These are phyloP conservation scores for Pisolithus albus DNA, from an alignment of 768 basidiomycete genomes.

Conservation along the genomic window DNA sequence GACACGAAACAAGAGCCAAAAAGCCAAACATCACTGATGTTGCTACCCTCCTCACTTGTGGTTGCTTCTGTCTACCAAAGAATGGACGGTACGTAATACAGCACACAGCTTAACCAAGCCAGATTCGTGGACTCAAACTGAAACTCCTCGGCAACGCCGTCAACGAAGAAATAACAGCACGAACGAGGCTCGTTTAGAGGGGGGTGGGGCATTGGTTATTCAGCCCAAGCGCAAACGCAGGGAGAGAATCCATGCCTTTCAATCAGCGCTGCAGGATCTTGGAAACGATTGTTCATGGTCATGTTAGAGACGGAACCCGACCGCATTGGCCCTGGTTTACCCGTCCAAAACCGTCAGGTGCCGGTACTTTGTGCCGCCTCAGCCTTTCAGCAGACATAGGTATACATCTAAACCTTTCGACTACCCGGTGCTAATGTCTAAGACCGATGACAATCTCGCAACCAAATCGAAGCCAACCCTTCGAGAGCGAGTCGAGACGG, in stretches of 20 bases:
- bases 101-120: constrained; percentile 28
- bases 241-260: constrained; percentile 36
- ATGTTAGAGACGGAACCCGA: neutral
- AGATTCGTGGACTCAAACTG: constrained; percentile 35
- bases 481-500: too few relatives aligned
- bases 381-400: constrained; percentile 69
- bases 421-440: constrained; percentile 75
- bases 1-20: constrained; percentile 60
- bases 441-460: constrained; percentile 3
- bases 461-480: too few relatives aligned
- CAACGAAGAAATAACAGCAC: constrained; percentile 40
- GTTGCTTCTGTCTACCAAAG: constrained; percentile 23
- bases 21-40: constrained; percentile 49
- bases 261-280: constrained; percentile 67
- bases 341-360: constrained; percentile 68
- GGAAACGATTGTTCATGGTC: constrained; percentile 44
- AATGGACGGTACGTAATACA: constrained; percentile 40
- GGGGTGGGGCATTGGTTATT: too few relatives aligned
- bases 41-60: constrained; percentile 36
- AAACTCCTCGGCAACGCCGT: constrained; percentile 58
- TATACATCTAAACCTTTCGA: constrained; percentile 24
- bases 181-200: too few relatives aligned
- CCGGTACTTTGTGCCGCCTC: constrained; percentile 62
- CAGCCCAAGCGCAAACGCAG: too few relatives aligned
- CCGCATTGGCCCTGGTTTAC: constrained; percentile 23